phyloP scores from a whole-genome alignment of 768 basidiomycete genomes.

The Paxillus involutus region DNA sequence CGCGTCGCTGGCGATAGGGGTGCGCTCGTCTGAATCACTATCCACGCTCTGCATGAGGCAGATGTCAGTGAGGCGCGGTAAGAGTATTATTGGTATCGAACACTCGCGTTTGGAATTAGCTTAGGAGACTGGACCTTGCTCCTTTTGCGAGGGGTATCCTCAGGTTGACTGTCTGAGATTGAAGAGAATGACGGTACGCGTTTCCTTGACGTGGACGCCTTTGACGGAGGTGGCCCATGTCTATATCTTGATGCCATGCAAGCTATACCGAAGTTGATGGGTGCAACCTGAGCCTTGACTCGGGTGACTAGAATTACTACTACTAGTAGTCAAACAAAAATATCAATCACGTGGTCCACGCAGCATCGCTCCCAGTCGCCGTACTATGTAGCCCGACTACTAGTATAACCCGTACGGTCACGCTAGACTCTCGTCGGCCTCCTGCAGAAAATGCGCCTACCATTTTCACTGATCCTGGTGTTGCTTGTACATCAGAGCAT shows the following conservation, averaged over 20 bases:
- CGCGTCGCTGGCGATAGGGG: neutral
- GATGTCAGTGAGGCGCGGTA: neutral
- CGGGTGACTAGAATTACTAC: too few relatives aligned
- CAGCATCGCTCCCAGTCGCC: too few relatives aligned
- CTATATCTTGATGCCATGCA: neutral
- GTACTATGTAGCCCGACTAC: too few relatives aligned
- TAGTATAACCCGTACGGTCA: too few relatives aligned
- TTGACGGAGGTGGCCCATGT: slow-evolving; percentile 1
- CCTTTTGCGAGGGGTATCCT: neutral
- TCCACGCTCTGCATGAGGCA: neutral
- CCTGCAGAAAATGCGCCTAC: slow-evolving; percentile 11
- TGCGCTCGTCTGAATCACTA: neutral
- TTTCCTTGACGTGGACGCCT: slow-evolving; percentile 22
- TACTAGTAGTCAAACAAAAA: neutral
- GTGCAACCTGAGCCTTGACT: too few relatives aligned
- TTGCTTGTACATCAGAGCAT: slow-evolving; percentile 28
- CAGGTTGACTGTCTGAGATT: slow-evolving; percentile 7
- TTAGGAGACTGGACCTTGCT: neutral
- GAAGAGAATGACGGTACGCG: slow-evolving; percentile 22
- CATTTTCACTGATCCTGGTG: slow-evolving; percentile 23
- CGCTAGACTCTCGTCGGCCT: neutral
- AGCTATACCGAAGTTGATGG: neutral
- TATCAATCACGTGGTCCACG: neutral
- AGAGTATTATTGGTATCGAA: neutral
- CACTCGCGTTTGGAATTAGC: neutral